These are phyloP conservation scores for Paradendryphiella salina DNA, from an alignment of 2,329 filamentous ascomycete species.

Conservation along the genomic window DNA sequence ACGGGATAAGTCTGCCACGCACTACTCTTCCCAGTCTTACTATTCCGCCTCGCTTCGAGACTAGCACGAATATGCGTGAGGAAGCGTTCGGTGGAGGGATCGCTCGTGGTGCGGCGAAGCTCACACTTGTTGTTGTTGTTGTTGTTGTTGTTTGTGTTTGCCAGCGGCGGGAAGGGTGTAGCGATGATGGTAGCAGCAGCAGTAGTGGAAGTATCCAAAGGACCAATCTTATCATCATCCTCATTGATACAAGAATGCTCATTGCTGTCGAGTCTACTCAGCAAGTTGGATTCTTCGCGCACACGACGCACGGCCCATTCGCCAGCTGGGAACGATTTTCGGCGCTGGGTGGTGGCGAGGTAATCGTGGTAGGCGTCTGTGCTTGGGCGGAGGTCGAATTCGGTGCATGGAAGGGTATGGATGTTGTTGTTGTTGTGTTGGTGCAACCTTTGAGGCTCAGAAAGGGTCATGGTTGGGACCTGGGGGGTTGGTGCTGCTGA, in stretches of 20 bases:
- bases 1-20: conserved; percentile 9
- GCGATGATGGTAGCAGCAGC: not conserved
- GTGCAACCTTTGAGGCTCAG: not conserved
- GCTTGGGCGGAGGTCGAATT: conserved; percentile 6
- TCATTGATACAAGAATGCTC: not conserved
- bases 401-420: not conserved
- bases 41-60: conserved; percentile 13
- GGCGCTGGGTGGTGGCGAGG: conserved; percentile 11
- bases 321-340: conserved; percentile 14
- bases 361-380: conserved; percentile 11
- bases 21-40: not conserved
- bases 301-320: conserved; percentile 1
- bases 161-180: not conserved
- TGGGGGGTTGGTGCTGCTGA: not conserved
- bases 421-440: not conserved
- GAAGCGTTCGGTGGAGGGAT: conserved; percentile 14
- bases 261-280: conserved; percentile 7
- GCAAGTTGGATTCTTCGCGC: conserved; percentile 5
- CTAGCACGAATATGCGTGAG: conserved; percentile 20
- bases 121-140: not conserved
- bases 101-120: conserved; percentile 8
- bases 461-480: not conserved
- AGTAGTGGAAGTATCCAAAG: not conserved
- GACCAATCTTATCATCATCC: not conserved
- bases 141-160: too few species aligned